These are phyloP conservation scores for Artemisia tridentata DNA, from an alignment of 129 eudicot genomes.

Conservation along the genomic window DNA sequence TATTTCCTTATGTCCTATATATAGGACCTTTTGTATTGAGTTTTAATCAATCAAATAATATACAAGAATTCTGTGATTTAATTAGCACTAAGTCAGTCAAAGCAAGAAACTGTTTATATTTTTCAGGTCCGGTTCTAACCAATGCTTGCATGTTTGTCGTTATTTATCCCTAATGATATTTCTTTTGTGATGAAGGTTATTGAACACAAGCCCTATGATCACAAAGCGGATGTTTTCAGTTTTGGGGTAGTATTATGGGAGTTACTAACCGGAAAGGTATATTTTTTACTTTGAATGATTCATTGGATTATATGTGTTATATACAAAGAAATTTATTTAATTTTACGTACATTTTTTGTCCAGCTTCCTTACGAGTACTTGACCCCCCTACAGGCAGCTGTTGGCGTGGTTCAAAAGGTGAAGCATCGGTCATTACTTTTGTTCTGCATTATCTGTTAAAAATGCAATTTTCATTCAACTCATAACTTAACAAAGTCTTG, in stretches of 20 bases:
- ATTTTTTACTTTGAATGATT: not conserved
- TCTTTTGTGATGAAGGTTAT: constrained; percentile 59
- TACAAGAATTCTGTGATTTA: too few relatives aligned
- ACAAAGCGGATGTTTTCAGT: constrained; percentile 94
- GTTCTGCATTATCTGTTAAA: not conserved
- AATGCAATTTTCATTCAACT: constrained; percentile 2
- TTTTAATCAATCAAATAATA: too few relatives aligned
- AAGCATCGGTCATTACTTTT: not conserved
- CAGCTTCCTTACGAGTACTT: constrained; percentile 94
- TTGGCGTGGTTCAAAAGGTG: constrained; percentile 98
- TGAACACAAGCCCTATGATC: constrained; percentile 97
- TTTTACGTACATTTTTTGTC: constrained; percentile 13
- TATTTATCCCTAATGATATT: constrained; percentile 30
- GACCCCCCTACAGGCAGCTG: constrained; percentile 93
- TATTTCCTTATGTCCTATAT: too few relatives aligned
- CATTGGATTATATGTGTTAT: not conserved
- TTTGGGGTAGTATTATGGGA: constrained; percentile 93
- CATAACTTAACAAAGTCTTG: not conserved
- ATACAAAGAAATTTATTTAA: not conserved
- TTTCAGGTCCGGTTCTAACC: not conserved
- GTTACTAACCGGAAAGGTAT: constrained; percentile 93
- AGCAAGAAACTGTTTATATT: not conserved
- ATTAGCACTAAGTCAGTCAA: too few relatives aligned
- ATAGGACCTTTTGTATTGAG: too few relatives aligned
- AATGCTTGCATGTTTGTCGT: not conserved